Evolutionary conservation across 495 filamentous ascomycete genomes (phyloP), one percentile per base, ranked within the genome.

Genomic region (Trichocladium uniseriatum): DNA sequence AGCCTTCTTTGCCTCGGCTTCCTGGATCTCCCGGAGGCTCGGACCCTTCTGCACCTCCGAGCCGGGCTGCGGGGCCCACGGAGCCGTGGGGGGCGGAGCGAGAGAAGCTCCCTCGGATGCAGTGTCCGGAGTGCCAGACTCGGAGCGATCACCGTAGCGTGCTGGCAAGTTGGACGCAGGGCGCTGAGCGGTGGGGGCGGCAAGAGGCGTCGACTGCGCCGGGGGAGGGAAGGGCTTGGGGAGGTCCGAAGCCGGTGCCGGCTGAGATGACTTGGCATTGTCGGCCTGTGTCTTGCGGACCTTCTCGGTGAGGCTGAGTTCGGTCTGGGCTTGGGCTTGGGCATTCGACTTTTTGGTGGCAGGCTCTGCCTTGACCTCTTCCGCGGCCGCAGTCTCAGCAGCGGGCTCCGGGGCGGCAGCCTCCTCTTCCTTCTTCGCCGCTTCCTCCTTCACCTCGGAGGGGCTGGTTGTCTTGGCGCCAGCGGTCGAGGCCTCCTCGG

Each of bases 21-120:
- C 92, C 61, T 98, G 92, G 34, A 98, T 98, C 59, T 98, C 90
- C 68, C 88, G 96, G 47, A 98, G 74, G 47, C 90, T 95, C 3
- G 91, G 92, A 0, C 87, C 89, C 69, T 87, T 96, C 24, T 86
- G 79, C 16, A 79, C 65, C 59, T 89, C 89, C 11, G 58, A 53
- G 18, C 78, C 72, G 10, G 76, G 70, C 52, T 96, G 88, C 63
- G 89, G 90, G 5, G 92, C 92, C 92, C 92, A 98, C 1, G 92
- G 92, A 1, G 92, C 92, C 40, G 95, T 72, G 2, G 88, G 83
- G 3, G 87, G 74, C 8, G 71, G 67, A 20, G 71, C 70, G 11
- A 69, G 54, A 6, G 66, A 51, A 1, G 63, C 63, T 6, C 57
- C 63, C 5, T 69, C 69, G 14, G 65, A 64, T 2, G 64, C 55